These are phyloP conservation scores for Trichoderma gracile DNA, from an alignment of 2,329 filamentous ascomycete genomes.

Conservation along the genomic window DNA sequence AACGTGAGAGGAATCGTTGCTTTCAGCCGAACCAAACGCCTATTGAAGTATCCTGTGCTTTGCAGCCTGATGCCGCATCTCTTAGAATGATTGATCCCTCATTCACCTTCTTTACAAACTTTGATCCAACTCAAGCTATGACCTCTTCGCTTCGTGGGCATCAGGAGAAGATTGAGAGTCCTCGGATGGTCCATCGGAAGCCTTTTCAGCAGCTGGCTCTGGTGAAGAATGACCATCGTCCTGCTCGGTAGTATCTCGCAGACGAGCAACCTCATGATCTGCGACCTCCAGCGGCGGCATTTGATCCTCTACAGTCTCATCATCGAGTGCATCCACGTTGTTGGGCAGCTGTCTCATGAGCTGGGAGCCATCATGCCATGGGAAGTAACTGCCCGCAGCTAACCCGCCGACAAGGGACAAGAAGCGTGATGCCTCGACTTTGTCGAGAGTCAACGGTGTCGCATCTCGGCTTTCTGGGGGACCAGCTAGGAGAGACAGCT, in stretches of 20 bases:
- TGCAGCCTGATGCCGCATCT: background rate
- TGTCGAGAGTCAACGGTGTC: background rate
- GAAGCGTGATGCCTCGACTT: conserved; percentile 29
- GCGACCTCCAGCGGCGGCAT: background rate
- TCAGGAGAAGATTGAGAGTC: background rate
- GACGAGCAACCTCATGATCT: background rate
- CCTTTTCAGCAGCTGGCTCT: background rate
- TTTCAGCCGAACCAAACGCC: conserved; percentile 6
- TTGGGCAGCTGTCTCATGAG: conserved; percentile 29
- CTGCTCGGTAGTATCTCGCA: background rate
- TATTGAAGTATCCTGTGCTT: background rate
- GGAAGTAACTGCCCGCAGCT: conserved; percentile 37
- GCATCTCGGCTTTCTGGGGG: background rate
- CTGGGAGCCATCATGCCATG: conserved; percentile 40
- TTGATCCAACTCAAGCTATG: background rate
- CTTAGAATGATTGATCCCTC: background rate
- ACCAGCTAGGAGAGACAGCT: conserved; percentile 45
- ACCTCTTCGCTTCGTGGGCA: background rate
- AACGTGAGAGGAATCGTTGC: conserved; percentile 12
- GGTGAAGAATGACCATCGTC: background rate
- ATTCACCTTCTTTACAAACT: rapidly evolving
- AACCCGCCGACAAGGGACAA: conserved; percentile 36
- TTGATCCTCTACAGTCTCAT: background rate
- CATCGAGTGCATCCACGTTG: background rate
- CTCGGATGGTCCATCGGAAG: background rate